phyloP scores from a whole-genome alignment of 1,284 basidiomycete species.

The Pseudozyma pruni region DNA sequence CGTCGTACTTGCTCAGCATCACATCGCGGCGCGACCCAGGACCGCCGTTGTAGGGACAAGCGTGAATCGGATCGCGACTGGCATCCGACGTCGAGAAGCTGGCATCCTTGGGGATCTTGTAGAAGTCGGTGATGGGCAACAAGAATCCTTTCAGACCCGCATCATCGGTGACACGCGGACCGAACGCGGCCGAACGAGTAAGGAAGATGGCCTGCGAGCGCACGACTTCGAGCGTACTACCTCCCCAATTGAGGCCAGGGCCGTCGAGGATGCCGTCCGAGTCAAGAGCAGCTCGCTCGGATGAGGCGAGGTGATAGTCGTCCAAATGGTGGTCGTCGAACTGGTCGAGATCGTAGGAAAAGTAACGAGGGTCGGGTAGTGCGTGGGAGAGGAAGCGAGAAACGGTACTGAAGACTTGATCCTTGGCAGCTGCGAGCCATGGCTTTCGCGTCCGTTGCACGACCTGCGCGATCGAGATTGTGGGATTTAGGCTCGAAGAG shows the following conservation, averaged over 20 bases:
- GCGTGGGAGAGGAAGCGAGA: conserved; percentile 36
- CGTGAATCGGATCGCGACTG: conserved; percentile 27
- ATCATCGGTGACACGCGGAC: conserved; percentile 52
- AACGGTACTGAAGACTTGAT: conserved; percentile 23
- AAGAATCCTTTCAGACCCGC: conserved; percentile 55
- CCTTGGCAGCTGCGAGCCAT: conserved; percentile 34
- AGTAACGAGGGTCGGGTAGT: conserved; percentile 43
- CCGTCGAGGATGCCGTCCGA: conserved; percentile 45
- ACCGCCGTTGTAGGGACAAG: conserved; percentile 54
- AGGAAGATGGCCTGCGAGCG: conserved; percentile 61
- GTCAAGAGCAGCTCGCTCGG: conserved; percentile 9
- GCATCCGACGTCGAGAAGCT: conserved; percentile 19
- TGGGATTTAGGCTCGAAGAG: conserved; percentile 19
- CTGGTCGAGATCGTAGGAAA: conserved; percentile 44
- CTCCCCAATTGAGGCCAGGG: conserved; percentile 53
- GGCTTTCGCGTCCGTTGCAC: conserved; percentile 30
- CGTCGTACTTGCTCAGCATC: conserved; percentile 19
- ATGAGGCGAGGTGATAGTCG: not conserved
- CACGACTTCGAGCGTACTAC: conserved; percentile 57
- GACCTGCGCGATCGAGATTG: conserved; percentile 24
- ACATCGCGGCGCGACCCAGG: conserved; percentile 38
- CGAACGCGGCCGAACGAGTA: conserved; percentile 64
- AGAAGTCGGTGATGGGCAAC: conserved; percentile 59
- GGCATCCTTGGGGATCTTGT: conserved; percentile 35
- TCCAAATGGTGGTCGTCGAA: conserved; percentile 25